These are phyloP conservation scores for Cornus florida DNA, from an alignment of 148 eudicot genomes.

Conservation along the genomic window DNA sequence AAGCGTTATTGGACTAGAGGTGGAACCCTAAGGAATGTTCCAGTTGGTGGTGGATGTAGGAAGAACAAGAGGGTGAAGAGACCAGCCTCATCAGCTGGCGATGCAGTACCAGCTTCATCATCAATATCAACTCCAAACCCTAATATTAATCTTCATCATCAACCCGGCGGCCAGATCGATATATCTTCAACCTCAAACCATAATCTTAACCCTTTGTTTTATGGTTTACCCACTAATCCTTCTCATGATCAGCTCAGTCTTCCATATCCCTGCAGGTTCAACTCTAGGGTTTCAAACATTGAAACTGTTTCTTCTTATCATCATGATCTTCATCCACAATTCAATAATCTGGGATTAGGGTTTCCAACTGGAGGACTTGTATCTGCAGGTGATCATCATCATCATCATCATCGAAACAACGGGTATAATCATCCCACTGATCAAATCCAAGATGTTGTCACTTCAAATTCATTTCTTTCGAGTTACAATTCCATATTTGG, in stretches of 20 bases:
- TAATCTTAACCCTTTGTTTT: conserved; percentile 11
- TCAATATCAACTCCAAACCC: conserved; percentile 5
- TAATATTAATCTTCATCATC: neutral
- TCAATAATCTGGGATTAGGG: conserved; percentile 55
- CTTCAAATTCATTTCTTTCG: conserved; percentile 36
- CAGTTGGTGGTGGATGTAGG: conserved; percentile 48
- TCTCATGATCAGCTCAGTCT: conserved; percentile 24
- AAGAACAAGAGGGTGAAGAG: conserved; percentile 55
- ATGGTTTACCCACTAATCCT: conserved; percentile 20
- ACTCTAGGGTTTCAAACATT: conserved; percentile 18
- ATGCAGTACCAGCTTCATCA: conserved; percentile 5
- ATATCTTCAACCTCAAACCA: conserved; percentile 15
- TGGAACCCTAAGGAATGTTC: conserved; percentile 63
- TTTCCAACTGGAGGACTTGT: conserved; percentile 15
- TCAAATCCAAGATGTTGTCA: conserved; percentile 34
- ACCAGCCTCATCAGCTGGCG: conserved; percentile 6
- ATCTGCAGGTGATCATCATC: neutral
- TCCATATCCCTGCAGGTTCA: conserved; percentile 35
- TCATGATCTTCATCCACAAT: conserved; percentile 44
- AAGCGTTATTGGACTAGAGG: conserved; percentile 78
- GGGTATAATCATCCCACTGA: conserved; percentile 2
- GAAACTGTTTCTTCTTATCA: conserved; percentile 25
- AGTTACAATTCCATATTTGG: conserved; percentile 24
- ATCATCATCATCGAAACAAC: neutral
- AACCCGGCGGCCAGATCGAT: conserved; percentile 12